A percentile compares a stretch with the other conserved stretches of the same genome.
These are phyloP conservation scores for Sarocladium kiliense DNA, from an alignment of 2,329 filamentous ascomycete species.

Conservation along the genomic window DNA sequence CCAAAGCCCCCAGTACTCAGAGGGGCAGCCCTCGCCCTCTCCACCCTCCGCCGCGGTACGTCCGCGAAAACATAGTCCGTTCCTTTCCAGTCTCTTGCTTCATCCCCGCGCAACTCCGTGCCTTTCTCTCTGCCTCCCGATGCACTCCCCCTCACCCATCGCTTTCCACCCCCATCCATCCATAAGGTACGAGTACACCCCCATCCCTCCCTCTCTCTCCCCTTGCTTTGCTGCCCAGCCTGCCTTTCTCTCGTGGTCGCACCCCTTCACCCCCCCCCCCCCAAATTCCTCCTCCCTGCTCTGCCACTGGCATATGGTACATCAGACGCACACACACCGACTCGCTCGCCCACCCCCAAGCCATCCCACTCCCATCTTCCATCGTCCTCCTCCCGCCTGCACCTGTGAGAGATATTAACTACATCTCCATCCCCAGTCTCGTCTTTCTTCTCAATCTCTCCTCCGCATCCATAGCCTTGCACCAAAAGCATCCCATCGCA, in stretches of 20 bases:
- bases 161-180: background rate
- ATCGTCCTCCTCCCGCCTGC: conserved; percentile 8
- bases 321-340: conserved; percentile 10
- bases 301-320: conserved; percentile 6
- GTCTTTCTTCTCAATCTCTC: conserved; percentile 6
- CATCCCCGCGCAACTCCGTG: background rate
- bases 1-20: background rate
- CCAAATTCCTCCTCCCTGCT: background rate
- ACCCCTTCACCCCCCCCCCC: background rate
- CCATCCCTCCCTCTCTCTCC: background rate
- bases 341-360: conserved; percentile 7
- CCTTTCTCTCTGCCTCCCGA: background rate
- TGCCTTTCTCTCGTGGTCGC: background rate
- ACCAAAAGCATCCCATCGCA: background rate
- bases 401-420: conserved; percentile 9
- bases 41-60: conserved; percentile 6
- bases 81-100: background rate
- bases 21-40: background rate
- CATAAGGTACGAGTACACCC: conserved; percentile 4
- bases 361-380: conserved; percentile 9
- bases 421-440: conserved; percentile 10
- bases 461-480: conserved; percentile 8
- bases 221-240: background rate
- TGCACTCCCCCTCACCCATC: background rate
- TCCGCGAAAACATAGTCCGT: background rate